Percentiles rank a stretch among this genome's conserved stretches.
phyloP scores from a whole-genome alignment of 75 land plant genomes.

The Sequoiadendron giganteum region DNA sequence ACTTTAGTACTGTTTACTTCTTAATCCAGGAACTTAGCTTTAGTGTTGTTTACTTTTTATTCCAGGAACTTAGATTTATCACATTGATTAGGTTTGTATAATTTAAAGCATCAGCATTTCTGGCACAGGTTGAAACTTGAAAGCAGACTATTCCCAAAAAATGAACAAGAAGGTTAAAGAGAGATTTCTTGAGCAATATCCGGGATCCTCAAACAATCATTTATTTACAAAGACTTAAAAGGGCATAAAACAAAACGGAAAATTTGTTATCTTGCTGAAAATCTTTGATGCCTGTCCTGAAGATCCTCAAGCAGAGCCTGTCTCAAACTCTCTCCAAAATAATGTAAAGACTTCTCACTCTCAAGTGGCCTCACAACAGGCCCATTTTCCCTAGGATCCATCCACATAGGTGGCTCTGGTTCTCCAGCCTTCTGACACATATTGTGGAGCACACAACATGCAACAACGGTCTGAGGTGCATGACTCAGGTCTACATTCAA shows the following conservation, averaged over 20 bases:
- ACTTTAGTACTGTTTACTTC: background rate
- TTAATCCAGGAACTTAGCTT: background rate
- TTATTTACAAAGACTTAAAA: background rate
- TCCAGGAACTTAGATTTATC: background rate
- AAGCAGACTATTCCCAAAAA: background rate
- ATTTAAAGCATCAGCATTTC: background rate
- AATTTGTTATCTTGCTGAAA: slow-evolving; percentile 16
- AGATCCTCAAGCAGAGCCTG: slow-evolving; percentile 60
- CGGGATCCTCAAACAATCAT: background rate
- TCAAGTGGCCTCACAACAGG: slow-evolving; percentile 45
- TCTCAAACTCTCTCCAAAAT: slow-evolving; percentile 53
- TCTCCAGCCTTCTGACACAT: slow-evolving; percentile 64
- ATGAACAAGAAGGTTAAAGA: background rate
- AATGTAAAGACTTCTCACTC: slow-evolving; percentile 51
- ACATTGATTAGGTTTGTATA: background rate
- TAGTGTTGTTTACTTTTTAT: background rate
- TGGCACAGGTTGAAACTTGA: background rate
- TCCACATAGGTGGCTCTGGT: slow-evolving; percentile 58
- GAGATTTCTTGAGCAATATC: background rate
- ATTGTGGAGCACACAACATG: slow-evolving; percentile 72
- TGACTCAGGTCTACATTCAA: slow-evolving; percentile 64
- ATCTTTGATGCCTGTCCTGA: slow-evolving; percentile 40
- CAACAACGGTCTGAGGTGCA: slow-evolving; percentile 73
- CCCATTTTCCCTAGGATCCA: slow-evolving; percentile 55
- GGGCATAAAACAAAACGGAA: background rate